Conservation (phyloP, 176 grass and related monocot species). For the Guadua angustifolia region DNA sequence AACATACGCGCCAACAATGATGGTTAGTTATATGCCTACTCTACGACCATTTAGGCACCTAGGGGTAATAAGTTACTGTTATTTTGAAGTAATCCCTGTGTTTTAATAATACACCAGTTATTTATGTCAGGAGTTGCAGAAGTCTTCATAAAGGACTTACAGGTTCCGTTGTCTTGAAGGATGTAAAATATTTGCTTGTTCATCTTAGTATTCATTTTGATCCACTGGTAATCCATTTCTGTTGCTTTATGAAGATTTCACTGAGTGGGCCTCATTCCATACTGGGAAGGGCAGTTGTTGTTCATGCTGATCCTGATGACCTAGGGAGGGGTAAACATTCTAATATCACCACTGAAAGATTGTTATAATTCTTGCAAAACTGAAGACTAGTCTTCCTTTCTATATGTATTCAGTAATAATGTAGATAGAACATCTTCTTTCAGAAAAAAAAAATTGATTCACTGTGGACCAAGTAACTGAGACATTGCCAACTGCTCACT, state of each 20-base stretch:
- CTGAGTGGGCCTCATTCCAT: constrained; percentile 60
- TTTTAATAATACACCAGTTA: background rate
- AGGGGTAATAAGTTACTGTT: background rate
- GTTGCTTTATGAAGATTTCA: constrained; percentile 50
- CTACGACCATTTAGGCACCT: background rate
- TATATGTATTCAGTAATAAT: constrained; percentile 8
- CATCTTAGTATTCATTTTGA: background rate
- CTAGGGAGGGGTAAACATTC: constrained; percentile 67
- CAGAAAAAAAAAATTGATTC: background rate
- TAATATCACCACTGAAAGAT: constrained; percentile 5
- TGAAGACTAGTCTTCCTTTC: background rate
- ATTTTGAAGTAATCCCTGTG: background rate
- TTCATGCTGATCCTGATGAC: constrained; percentile 78
- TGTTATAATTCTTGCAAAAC: background rate
- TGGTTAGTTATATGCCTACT: constrained; percentile 47
- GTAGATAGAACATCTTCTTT: background rate
- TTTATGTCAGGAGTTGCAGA: constrained; percentile 67
- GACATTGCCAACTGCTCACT: background rate
- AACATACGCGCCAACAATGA: constrained; percentile 62
- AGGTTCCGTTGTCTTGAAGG: constrained; percentile 39
- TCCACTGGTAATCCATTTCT: constrained; percentile 27
- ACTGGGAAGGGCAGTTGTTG: constrained; percentile 68
- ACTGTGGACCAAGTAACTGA: background rate
- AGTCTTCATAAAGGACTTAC: constrained; percentile 65
- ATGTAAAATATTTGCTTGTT: constrained; percentile 10